Percentiles rank a stretch among this genome's conserved stretches.
Conservation (phyloP, 331 rosid species). For the Saraca asoca region DNA sequence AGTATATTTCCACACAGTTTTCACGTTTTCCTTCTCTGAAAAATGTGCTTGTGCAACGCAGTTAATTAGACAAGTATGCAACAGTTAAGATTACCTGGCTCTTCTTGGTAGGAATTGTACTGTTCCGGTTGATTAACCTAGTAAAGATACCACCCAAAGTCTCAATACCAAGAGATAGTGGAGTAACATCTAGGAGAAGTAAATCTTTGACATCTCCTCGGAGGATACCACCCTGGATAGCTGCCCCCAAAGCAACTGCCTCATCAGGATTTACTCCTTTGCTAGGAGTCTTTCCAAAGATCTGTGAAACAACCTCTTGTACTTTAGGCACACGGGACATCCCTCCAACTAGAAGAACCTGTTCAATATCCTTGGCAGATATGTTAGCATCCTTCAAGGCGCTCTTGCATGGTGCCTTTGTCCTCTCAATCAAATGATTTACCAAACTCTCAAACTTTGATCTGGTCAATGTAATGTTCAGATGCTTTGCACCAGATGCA, state of each 20-base stretch:
- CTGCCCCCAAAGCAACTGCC: conserved; percentile 95
- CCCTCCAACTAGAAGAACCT: conserved; percentile 92
- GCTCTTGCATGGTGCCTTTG: conserved; percentile 73
- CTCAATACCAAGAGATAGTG: conserved; percentile 88
- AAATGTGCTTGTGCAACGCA: too few relatives aligned
- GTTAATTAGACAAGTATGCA: too few relatives aligned
- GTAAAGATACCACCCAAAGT: conserved; percentile 95
- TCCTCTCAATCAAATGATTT: conserved; percentile 75
- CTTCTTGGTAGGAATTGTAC: conserved; percentile 93
- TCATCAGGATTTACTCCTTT: conserved; percentile 95
- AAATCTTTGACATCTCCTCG: conserved; percentile 97
- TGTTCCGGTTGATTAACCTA: conserved; percentile 75
- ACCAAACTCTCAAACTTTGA: conserved; percentile 78
- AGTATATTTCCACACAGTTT: too few relatives aligned
- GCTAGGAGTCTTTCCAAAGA: conserved; percentile 86
- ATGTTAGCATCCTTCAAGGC: conserved; percentile 81
- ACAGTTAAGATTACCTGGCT: conserved; percentile 60
- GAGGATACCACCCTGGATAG: conserved; percentile 91
- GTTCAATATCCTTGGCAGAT: conserved; percentile 75
- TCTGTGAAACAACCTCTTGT: conserved; percentile 65
- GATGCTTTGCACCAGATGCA: conserved; percentile 84
- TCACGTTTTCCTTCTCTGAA: too few relatives aligned
- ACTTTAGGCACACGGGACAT: conserved; percentile 95
- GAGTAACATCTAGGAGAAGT: conserved; percentile 88
- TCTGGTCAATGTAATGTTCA: conserved; percentile 78